Percentiles rank a stretch among this genome's conserved stretches.
phyloP scores from a whole-genome alignment of 75 land plant species.

The Pinus albicaulis region DNA sequence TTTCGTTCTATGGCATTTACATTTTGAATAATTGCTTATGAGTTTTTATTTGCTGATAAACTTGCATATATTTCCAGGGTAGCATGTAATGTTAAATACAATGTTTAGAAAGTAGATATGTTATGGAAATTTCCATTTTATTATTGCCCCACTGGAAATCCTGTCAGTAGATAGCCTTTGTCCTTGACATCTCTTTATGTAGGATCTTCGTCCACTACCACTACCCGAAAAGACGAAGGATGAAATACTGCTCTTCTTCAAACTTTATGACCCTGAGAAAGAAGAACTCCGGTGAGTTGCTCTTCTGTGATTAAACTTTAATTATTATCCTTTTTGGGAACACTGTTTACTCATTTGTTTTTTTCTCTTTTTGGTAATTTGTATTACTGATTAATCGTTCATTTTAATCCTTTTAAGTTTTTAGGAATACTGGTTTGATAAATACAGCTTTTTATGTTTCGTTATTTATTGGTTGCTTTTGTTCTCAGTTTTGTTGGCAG shows the following conservation, averaged over 20 bases:
- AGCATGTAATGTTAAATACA: neutral
- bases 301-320: neutral
- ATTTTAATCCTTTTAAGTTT: too few species aligned
- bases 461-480: slow-evolving; percentile 1
- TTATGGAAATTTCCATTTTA: neutral
- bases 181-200: neutral
- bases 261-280: slow-evolving; percentile 89
- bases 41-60: neutral
- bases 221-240: slow-evolving; percentile 85
- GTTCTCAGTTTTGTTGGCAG: slow-evolving; percentile 84
- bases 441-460: too few species aligned
- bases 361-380: too few species aligned
- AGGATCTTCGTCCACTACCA: slow-evolving; percentile 66
- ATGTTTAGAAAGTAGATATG: neutral
- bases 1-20: neutral
- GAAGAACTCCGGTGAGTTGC: slow-evolving; percentile 75
- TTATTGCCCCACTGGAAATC: neutral
- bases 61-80: neutral
- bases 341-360: too few species aligned
- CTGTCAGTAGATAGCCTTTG: neutral
- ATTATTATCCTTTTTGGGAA: neutral
- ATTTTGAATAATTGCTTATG: neutral
- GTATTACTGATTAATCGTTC: too few species aligned
- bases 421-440: too few species aligned
- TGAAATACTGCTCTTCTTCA: slow-evolving; percentile 88